phyloP scores from a whole-genome alignment of 805 yeast species.

The Cephaloascus albidus region DNA sequence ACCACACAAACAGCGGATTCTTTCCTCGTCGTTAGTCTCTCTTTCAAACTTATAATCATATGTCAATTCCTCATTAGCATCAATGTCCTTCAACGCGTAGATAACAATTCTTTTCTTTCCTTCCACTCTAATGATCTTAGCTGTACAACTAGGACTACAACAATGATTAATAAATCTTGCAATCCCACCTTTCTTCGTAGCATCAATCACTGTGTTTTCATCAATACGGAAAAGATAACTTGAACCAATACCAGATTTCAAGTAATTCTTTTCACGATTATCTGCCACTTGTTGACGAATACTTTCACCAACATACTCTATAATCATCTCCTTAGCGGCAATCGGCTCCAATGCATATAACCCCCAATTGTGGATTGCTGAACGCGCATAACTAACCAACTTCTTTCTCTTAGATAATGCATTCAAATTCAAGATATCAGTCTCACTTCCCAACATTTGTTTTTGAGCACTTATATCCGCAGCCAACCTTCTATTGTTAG shows the following conservation, averaged over 20 bases:
- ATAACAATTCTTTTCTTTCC: slow-evolving; percentile 91
- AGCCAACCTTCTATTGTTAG: slow-evolving; percentile 77
- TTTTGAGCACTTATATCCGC: slow-evolving; percentile 82
- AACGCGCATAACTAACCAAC: slow-evolving; percentile 93
- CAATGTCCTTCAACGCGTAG: slow-evolving; percentile 83
- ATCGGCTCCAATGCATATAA: slow-evolving; percentile 91
- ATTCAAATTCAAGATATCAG: slow-evolving; percentile 74
- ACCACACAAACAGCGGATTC: slow-evolving; percentile 91
- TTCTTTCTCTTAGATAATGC: slow-evolving; percentile 84
- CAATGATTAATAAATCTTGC: slow-evolving; percentile 97
- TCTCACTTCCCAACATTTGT: slow-evolving; percentile 69
- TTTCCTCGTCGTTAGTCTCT: slow-evolving; percentile 78
- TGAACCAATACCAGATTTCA: slow-evolving; percentile 90
- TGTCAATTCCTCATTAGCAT: slow-evolving; percentile 84
- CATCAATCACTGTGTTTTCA: slow-evolving; percentile 91
- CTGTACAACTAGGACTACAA: slow-evolving; percentile 96
- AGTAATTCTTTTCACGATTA: slow-evolving; percentile 75
- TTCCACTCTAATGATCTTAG: slow-evolving; percentile 90
- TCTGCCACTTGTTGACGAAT: slow-evolving; percentile 93
- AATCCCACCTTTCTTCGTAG: slow-evolving; percentile 94
- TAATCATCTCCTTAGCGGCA: slow-evolving; percentile 94
- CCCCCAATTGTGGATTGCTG: slow-evolving; percentile 98
- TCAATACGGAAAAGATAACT: slow-evolving; percentile 88
- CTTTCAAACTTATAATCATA: slow-evolving; percentile 94
- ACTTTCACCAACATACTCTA: slow-evolving; percentile 95